Evolutionary conservation across 2,329 filamentous ascomycete species (phyloP).

Genomic region (Hirsutella rhossiliensis): DNA sequence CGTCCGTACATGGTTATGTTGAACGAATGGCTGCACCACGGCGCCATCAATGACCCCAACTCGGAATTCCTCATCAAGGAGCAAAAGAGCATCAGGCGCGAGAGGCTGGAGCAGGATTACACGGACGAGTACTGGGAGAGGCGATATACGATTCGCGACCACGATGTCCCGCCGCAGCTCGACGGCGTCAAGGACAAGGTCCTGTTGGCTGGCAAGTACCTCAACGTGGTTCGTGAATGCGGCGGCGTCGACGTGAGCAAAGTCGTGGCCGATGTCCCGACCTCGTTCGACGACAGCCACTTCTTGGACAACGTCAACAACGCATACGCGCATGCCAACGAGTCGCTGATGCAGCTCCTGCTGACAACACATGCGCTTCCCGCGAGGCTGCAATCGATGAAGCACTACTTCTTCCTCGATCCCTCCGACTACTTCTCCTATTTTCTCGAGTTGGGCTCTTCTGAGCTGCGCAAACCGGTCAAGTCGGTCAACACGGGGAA

Average conservation of each 20-base stretch:
- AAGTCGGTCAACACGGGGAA: conserved; percentile 86
- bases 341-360: conserved; percentile 79
- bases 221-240: conserved; percentile 95
- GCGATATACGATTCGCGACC: conserved; percentile 85
- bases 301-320: conserved; percentile 94
- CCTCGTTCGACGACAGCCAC: conserved; percentile 79
- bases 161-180: conserved; percentile 84
- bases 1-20: conserved; percentile 96
- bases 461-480: conserved; percentile 82
- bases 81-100: conserved; percentile 85
- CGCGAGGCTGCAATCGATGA: conserved; percentile 75
- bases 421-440: conserved; percentile 97
- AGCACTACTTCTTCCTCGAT: conserved; percentile 98
- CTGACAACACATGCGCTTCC: conserved; percentile 88
- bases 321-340: conserved; percentile 91
- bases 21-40: conserved; percentile 96
- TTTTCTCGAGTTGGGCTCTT: conserved; percentile 83
- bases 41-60: conserved; percentile 88
- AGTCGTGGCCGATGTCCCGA: conserved; percentile 75
- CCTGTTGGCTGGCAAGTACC: conserved; percentile 87
- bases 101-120: conserved; percentile 88
- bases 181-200: conserved; percentile 90
- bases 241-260: conserved; percentile 91
- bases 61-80: conserved; percentile 91
- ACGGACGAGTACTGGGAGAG: conserved; percentile 99